Percentiles rank a stretch among this genome's conserved stretches.
Conservation (phyloP, 257 asterid species). For the Primulina eburnea region DNA sequence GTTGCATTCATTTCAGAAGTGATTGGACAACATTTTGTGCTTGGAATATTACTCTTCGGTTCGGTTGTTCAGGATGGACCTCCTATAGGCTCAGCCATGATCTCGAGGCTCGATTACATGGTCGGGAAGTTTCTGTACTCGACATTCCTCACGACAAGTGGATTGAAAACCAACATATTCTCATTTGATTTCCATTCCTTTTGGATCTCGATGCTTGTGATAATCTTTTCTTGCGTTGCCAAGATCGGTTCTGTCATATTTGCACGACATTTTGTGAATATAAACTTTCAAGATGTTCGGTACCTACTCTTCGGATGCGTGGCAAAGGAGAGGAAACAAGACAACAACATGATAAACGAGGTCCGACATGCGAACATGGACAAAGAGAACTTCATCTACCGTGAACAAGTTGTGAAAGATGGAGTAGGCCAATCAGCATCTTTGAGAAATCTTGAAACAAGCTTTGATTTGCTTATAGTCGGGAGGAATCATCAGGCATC, state of each 20-base stretch:
- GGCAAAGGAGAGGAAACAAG: conserved; percentile 55
- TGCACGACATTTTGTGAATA: conserved; percentile 34
- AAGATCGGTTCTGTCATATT: conserved; percentile 42
- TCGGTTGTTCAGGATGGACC: conserved; percentile 67
- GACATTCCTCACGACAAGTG: conserved; percentile 61
- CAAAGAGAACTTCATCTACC: conserved; percentile 52
- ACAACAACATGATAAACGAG: conserved; percentile 53
- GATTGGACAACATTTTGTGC: conserved; percentile 67
- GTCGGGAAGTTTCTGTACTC: conserved; percentile 66
- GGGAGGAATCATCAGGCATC: conserved; percentile 65
- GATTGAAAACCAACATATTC: conserved; percentile 64
- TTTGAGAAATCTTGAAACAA: conserved; percentile 36
- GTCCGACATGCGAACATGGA: conserved; percentile 50
- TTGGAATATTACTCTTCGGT: conserved; percentile 69
- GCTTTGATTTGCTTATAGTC: conserved; percentile 52
- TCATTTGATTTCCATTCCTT: conserved; percentile 32
- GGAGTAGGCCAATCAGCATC: conserved; percentile 64
- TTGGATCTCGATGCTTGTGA: conserved; percentile 34
- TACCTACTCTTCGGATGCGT: conserved; percentile 58
- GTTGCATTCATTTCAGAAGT: conserved; percentile 42
- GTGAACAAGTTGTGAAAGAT: conserved; percentile 70
- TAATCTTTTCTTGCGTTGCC: conserved; percentile 25
- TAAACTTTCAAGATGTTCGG: conserved; percentile 43
- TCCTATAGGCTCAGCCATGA: conserved; percentile 51
- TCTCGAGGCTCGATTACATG: conserved; percentile 53